Conservation (phyloP, 2,329 filamentous ascomycete species). For the Fusarium goolgardi region DNA sequence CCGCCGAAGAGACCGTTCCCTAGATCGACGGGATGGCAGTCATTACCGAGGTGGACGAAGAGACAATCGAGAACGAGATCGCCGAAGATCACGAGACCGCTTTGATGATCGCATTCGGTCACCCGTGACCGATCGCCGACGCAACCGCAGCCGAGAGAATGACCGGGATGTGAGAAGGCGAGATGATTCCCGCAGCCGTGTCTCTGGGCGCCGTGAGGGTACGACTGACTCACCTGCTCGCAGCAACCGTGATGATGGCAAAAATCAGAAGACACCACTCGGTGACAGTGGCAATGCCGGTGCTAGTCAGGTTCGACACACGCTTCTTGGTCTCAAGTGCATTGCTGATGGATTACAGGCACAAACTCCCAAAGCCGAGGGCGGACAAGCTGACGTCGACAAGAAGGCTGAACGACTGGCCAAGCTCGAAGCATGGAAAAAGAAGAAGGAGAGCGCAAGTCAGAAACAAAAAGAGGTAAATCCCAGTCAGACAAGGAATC, state of each 20-base stretch:
- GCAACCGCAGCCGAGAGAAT: constrained; percentile 72
- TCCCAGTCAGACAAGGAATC: constrained; percentile 71
- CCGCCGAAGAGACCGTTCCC: constrained; percentile 76
- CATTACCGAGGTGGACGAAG: constrained; percentile 70
- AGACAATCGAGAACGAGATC: constrained; percentile 67
- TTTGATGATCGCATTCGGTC: constrained; percentile 69
- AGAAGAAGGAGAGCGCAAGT: constrained; percentile 82
- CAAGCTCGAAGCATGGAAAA: constrained; percentile 91
- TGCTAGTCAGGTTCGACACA: constrained; percentile 67
- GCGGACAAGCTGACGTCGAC: constrained; percentile 73
- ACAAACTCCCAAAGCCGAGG: constrained; percentile 60
- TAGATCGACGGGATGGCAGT: constrained; percentile 75
- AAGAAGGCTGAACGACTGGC: constrained; percentile 82
- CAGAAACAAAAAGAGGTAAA: constrained; percentile 77
- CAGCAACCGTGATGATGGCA: constrained; percentile 73
- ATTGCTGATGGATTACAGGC: constrained; percentile 56
- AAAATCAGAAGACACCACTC: constrained; percentile 62
- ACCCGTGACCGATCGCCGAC: constrained; percentile 63
- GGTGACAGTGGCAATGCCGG: constrained; percentile 62
- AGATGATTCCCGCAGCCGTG: constrained; percentile 78
- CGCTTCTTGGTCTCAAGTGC: background rate
- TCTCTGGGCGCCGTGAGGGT: constrained; percentile 72
- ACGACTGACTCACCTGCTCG: constrained; percentile 77
- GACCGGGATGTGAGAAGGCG: constrained; percentile 75
- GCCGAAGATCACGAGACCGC: constrained; percentile 72